Conservation (phyloP, 2,329 filamentous ascomycete genomes). For the Cladobotryum mycophilum region DNA sequence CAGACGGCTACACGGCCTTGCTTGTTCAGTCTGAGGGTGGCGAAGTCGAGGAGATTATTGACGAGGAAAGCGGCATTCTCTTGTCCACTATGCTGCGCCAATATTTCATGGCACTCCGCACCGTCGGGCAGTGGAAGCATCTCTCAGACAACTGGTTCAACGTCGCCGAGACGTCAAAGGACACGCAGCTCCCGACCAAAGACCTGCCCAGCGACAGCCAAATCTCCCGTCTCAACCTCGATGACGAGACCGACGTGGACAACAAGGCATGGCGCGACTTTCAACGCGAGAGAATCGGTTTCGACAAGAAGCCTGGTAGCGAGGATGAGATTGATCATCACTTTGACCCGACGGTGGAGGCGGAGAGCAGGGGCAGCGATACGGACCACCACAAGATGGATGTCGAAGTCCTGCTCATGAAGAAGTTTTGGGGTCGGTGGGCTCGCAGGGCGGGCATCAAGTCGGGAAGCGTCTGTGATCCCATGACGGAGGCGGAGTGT, state of each 20-base stretch:
- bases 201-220: constrained; percentile 30
- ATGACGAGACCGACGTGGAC: constrained; percentile 14
- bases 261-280: constrained; percentile 31
- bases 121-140: constrained; percentile 71
- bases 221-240: constrained; percentile 18
- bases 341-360: constrained; percentile 24
- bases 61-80: constrained; percentile 80
- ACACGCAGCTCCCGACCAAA: constrained; percentile 35
- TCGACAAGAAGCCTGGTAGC: constrained; percentile 27
- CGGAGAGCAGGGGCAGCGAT: constrained; percentile 18
- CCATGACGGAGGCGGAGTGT: constrained; percentile 52
- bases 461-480: constrained; percentile 39
- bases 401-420: constrained; percentile 56
- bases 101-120: constrained; percentile 82
- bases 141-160: constrained; percentile 64
- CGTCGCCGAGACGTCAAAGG: constrained; percentile 56
- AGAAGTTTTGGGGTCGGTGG: constrained; percentile 68
- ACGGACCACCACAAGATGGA: constrained; percentile 40
- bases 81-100: constrained; percentile 82
- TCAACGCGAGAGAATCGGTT: constrained; percentile 28
- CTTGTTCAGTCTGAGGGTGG: constrained; percentile 73
- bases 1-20: constrained; percentile 71
- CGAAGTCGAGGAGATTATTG: constrained; percentile 68
- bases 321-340: constrained; percentile 39
- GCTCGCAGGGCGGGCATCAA: constrained; percentile 60